Percentiles rank a stretch among this genome's conserved stretches.
Evolutionary conservation across 2,329 filamentous ascomycete genomes (phyloP).

Genomic region (Aspergillus floridensis): DNA sequence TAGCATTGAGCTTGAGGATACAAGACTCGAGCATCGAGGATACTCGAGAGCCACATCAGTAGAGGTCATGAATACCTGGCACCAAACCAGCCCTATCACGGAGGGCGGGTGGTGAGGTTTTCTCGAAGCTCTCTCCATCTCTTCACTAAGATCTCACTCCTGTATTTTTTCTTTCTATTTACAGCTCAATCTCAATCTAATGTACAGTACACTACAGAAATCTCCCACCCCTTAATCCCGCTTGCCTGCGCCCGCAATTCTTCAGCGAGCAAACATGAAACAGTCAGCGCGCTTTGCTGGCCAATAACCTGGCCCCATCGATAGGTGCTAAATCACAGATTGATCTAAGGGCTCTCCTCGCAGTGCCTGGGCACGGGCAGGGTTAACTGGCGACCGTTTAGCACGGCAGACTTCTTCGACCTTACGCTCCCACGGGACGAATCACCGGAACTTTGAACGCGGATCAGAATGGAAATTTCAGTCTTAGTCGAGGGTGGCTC

Average conservation of each 20-base stretch:
- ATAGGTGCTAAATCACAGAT: slow-evolving; percentile 3
- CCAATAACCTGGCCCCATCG: slow-evolving; percentile 11
- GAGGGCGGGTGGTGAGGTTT: not conserved
- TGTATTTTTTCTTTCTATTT: not conserved
- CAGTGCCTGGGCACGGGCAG: not conserved
- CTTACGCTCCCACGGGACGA: not conserved
- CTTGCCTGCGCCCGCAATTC: slow-evolving; percentile 6
- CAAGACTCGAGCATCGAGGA: no score
- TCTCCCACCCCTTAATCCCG: not conserved
- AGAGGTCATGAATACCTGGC: no score
- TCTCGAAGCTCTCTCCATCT: not conserved
- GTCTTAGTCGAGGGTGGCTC: no score
- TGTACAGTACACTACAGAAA: not conserved
- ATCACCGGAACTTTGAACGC: not conserved
- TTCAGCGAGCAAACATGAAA: slow-evolving; percentile 12
- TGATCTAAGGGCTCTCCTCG: not conserved
- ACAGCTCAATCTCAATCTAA: not conserved
- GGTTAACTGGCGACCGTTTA: not conserved
- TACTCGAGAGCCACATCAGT: no score
- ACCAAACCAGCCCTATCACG: no score
- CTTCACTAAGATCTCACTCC: not conserved
- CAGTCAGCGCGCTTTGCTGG: slow-evolving; percentile 15
- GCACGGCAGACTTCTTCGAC: not conserved
- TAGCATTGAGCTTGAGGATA: no score
- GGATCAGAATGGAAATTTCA: no score